Base-by-base conservation (phyloP, 2,329 filamentous ascomycete genomes). In the Aciculosporium take region DNA sequence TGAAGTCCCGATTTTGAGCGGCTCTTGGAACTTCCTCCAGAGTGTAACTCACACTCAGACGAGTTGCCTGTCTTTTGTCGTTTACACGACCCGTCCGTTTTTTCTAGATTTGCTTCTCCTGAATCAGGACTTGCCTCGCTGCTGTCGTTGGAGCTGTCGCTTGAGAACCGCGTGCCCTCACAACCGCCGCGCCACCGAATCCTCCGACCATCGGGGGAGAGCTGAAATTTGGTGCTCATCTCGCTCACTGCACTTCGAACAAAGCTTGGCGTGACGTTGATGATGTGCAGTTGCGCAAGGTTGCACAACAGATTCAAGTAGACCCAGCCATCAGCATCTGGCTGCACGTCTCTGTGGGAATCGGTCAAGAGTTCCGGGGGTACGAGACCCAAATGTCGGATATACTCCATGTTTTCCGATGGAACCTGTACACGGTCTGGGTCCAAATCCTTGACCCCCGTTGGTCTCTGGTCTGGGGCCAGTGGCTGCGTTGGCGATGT, bases 231-330 rank as follows among this genome's bases (percentile, higher is more conserved):
- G 17, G 72, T 71, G 51, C 84, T 89, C 48, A 78, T 73, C 38
- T 82, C 76, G 0, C 67, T 64, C 1, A 93, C 68, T 0, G 86
- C 82, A 28, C 74, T 73, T 44, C 82, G 78, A 30, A 91, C 77
- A 51, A 89, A 89, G 23, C 81, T 76, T 0, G 79, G 71, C 0
- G 85, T 87, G 1, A 93, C 84, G 44, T 86, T 88, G 49, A 91
- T 71, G 0, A 87, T 89, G 51, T 93, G 85, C 15, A 93, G 64
- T 59, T 93, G 85, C 0, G 86, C 85, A 66, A 93, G 72, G 53
- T 81, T 87, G 54, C 80, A 79, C 1, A 93, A 67, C 1, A 93
- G 62, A 50, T 91, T 91, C 6, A 91, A 63, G 51, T 88, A 89
- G 0, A 89, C 76, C 84, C 84, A 91, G 4, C 83, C 83, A 21